Conservation (phyloP, 169 alveolate species). For the Plasmodium relictum region DNA sequence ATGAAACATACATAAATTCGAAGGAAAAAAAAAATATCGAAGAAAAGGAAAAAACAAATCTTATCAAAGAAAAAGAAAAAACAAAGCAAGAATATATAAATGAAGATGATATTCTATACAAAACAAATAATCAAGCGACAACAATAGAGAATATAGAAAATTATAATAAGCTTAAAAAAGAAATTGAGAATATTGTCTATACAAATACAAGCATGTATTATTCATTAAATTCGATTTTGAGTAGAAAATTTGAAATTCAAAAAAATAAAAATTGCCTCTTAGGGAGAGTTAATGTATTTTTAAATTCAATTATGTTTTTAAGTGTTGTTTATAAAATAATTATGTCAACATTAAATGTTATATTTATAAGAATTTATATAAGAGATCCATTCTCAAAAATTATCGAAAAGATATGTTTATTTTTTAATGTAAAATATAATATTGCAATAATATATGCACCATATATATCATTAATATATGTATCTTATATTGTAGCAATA, state of each 20-base stretch:
- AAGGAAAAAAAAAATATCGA: neutral
- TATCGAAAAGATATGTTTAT: slow-evolving; percentile 58
- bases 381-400: slow-evolving; percentile 73
- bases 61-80: neutral
- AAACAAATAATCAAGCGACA: slow-evolving; percentile 9
- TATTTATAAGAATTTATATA: slow-evolving; percentile 62
- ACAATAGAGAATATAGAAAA: slow-evolving; percentile 34
- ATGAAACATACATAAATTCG: neutral
- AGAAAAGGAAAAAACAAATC: slow-evolving; percentile 16
- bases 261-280: slow-evolving; percentile 53
- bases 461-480: slow-evolving; percentile 57
- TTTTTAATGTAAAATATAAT: slow-evolving; percentile 65
- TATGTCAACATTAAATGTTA: slow-evolving; percentile 49
- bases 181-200: slow-evolving; percentile 68
- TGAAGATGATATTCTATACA: slow-evolving; percentile 19
- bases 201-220: slow-evolving; percentile 75
- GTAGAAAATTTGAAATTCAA: slow-evolving; percentile 72
- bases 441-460: slow-evolving; percentile 72
- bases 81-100: neutral
- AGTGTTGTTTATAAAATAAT: slow-evolving; percentile 64
- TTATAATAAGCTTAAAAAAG: slow-evolving; percentile 65
- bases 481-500: slow-evolving; percentile 66
- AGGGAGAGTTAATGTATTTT: slow-evolving; percentile 45
- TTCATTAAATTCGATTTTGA: slow-evolving; percentile 56
- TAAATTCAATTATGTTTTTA: slow-evolving; percentile 72